Conservation (phyloP, 2,329 filamentous ascomycete species). For the Sphaerulina populicola region DNA sequence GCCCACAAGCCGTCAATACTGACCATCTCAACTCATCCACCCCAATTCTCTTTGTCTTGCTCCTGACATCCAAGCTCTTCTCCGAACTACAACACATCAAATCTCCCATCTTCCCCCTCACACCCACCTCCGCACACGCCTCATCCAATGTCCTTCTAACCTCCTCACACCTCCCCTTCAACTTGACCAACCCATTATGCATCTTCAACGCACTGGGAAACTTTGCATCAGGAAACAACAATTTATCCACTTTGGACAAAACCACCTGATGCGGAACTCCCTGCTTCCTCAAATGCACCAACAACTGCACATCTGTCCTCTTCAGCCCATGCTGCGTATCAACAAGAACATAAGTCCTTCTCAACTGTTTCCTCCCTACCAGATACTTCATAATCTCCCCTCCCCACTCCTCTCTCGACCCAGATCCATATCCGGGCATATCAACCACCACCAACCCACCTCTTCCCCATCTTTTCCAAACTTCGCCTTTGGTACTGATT, state of each 20-base stretch:
- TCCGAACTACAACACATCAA: conserved; percentile 52
- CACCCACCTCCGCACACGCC: conserved; percentile 28
- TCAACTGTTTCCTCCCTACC: conserved; percentile 52
- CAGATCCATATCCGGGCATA: conserved; percentile 63
- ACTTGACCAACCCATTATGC: conserved; percentile 24
- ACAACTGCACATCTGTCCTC: conserved; percentile 49
- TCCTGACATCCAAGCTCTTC: conserved; percentile 40
- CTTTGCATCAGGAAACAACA: conserved; percentile 36
- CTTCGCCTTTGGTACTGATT: conserved; percentile 33
- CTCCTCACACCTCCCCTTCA: conserved; percentile 36
- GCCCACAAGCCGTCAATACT: conserved; percentile 53
- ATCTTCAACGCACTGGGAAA: conserved; percentile 21
- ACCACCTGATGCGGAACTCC: conserved; percentile 57
- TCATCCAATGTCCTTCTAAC: conserved; percentile 40
- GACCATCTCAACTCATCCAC: conserved; percentile 57
- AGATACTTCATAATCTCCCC: conserved; percentile 61
- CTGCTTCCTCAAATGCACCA: conserved; percentile 49
- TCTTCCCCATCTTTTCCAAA: conserved; percentile 27
- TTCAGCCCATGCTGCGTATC: conserved; percentile 58
- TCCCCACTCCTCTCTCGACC: conserved; percentile 55
- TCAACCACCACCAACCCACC: conserved; percentile 54
- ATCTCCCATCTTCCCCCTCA: conserved; percentile 46
- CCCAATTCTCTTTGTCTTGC: conserved; percentile 49
- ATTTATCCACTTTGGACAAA: conserved; percentile 57
- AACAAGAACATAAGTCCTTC: conserved; percentile 56